phyloP scores from a whole-genome alignment of 345 rosid genomes.

The Lepidium aucheri region DNA sequence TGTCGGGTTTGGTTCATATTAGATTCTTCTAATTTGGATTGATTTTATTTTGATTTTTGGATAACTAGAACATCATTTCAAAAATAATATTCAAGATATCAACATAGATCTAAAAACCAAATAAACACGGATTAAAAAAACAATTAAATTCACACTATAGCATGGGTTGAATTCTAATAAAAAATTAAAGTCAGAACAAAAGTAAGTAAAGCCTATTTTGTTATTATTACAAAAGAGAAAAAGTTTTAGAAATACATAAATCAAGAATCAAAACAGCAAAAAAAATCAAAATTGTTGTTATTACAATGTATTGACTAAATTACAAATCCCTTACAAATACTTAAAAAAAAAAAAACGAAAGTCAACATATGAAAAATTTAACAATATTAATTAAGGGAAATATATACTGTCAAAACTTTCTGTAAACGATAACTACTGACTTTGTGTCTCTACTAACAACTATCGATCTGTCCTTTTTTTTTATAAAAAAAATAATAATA shows the following conservation, averaged over 20 bases:
- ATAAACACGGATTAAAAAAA: no score
- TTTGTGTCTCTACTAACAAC: conserved; percentile 15
- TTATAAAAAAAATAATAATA: not conserved
- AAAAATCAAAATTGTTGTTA: conserved; percentile 22
- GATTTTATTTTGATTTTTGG: no score
- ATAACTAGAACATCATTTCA: no score
- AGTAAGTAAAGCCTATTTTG: not conserved
- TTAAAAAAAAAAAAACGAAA: not conserved
- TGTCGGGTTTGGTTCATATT: no score
- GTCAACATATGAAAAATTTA: conserved; percentile 13
- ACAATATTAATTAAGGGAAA: not conserved
- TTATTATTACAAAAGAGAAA: not conserved
- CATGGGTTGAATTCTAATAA: no score
- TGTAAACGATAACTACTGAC: conserved; percentile 17
- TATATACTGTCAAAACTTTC: conserved; percentile 16
- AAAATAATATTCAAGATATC: no score
- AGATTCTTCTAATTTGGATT: no score
- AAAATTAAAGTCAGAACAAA: no score
- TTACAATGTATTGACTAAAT: conserved; percentile 11
- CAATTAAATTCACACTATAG: no score
- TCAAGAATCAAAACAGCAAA: not conserved
- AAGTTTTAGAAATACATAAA: not conserved
- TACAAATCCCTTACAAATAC: conserved; percentile 1
- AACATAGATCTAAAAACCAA: no score
- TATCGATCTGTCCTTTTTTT: conserved; percentile 2